Evolutionary conservation across 495 filamentous ascomycete genomes (phyloP).

Genomic region (Copromyces sp.): DNA sequence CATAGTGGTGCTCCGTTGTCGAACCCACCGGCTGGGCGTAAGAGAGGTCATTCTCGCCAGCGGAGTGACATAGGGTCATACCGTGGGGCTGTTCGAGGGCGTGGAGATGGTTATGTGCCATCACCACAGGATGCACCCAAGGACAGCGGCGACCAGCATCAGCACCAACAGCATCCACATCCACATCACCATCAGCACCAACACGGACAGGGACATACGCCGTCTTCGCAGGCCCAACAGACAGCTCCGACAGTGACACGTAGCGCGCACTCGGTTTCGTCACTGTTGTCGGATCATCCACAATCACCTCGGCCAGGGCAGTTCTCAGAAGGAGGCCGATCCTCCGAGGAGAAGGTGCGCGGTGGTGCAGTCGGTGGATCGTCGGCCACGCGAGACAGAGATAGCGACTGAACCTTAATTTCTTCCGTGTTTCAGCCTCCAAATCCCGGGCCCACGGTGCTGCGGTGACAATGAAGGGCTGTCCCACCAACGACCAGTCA

Average conservation of each 20-base stretch:
- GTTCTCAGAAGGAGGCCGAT: conserved; percentile 10
- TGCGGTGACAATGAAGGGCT: neutral
- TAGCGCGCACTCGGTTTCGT: conserved; percentile 38
- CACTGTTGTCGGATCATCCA: conserved; percentile 35
- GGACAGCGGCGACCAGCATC: conserved; percentile 9
- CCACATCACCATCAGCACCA: conserved; percentile 5
- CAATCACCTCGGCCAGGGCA: conserved; percentile 23
- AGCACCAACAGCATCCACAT: neutral
- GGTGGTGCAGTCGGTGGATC: conserved; percentile 23
- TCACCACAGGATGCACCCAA: conserved; percentile 28
- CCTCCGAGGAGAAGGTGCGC: conserved; percentile 21
- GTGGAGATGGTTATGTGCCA: conserved; percentile 26
- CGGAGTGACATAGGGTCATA: conserved; percentile 55
- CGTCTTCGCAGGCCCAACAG: conserved; percentile 5
- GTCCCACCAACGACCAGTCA: neutral
- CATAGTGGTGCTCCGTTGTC: conserved; percentile 42
- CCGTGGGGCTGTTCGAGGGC: conserved; percentile 27
- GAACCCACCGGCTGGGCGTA: conserved; percentile 46
- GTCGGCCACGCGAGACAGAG: conserved; percentile 24
- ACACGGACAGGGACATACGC: conserved; percentile 9
- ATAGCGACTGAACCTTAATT: conserved; percentile 31
- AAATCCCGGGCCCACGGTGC: conserved; percentile 8
- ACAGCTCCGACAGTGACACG: conserved; percentile 14
- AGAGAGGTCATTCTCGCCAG: conserved; percentile 57
- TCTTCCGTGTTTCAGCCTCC: conserved; percentile 29